Evolutionary conservation across 2,329 filamentous ascomycete species (phyloP), one percentile per base, ranked within the genome.

Genomic region (Fusarium piperis): DNA sequence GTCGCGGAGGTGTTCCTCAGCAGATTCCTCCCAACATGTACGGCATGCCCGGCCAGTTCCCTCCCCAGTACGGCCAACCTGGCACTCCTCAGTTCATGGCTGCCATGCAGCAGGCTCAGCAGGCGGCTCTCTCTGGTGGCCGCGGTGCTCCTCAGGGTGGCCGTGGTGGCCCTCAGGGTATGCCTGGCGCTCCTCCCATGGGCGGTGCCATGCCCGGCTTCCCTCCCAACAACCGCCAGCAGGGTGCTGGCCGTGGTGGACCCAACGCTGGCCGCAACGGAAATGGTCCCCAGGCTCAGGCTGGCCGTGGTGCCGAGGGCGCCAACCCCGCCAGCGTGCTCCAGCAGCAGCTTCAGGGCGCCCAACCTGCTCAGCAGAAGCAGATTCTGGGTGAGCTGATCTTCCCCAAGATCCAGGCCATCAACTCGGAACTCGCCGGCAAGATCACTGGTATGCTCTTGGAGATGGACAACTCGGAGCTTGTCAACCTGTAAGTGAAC

Each of bases 361-460:
- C 87, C 56, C 85, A 85, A 65, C 88, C 92, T 39, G 87, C 88
- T 55, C 94, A 97, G 86, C 96, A 98, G 89, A 99, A 99, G 91
- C 96, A 99, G 89, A 94, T 98, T 84, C 91, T 99, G 62, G 96
- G 96, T 82, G 96, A 99, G 86, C 92, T 94, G 77, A 93, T 99
- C 78, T 99, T 98, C 89, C 96, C 96, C 81, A 99, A 98, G 92
- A 98, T 99, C 79, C 91, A 95, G 83, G 91, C 90, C 76, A 92
- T 97, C 84, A 96, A 99, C 87, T 93, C 94, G 67, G 95, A 98
- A 78, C 89, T 99, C 79, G 96, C 96, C 71, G 96, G 96, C 81
- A 99, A 99, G 92, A 98, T 99, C 83, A 99, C 96, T 70, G 96
- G 96, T 85, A 99, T 99, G 96, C 92, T 99, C 78, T 86, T 99